These are phyloP conservation scores for Rhodotorula sp. DNA, from an alignment of 1,284 basidiomycete genomes.

Conservation along the genomic window DNA sequence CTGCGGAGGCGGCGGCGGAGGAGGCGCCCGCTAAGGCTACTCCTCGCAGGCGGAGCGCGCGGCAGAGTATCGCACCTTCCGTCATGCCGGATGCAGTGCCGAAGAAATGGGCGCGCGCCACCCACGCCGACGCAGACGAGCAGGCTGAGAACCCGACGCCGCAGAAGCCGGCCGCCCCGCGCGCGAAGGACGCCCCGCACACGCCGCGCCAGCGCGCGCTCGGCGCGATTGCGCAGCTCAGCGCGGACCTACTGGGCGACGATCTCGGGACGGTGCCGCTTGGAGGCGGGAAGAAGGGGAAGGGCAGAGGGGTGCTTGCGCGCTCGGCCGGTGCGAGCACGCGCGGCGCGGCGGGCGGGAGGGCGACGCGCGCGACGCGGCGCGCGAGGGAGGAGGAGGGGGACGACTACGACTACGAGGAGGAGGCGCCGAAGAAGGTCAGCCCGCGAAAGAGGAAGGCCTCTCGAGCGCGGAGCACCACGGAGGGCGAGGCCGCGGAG, in stretches of 20 bases:
- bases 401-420: neutral
- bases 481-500: too few relatives aligned
- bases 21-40: neutral
- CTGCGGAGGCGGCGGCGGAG: neutral
- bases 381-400: neutral
- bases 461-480: neutral
- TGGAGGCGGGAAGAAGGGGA: neutral
- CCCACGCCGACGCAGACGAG: neutral
- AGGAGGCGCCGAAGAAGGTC: neutral
- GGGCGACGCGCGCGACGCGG: neutral
- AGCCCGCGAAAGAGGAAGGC: neutral
- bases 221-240: constrained; percentile 29
- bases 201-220: constrained; percentile 27
- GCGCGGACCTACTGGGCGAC: constrained; percentile 18
- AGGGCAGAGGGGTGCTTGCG: neutral
- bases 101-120: neutral
- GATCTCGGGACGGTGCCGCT: neutral
- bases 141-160: neutral
- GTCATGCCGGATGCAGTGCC: neutral
- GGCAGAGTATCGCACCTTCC: neutral
- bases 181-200: neutral
- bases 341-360: neutral
- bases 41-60: neutral
- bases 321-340: neutral
- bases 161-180: neutral